Base-by-base conservation (phyloP, 2,329 filamentous ascomycete species). In the Helminthosporium solani region DNA sequence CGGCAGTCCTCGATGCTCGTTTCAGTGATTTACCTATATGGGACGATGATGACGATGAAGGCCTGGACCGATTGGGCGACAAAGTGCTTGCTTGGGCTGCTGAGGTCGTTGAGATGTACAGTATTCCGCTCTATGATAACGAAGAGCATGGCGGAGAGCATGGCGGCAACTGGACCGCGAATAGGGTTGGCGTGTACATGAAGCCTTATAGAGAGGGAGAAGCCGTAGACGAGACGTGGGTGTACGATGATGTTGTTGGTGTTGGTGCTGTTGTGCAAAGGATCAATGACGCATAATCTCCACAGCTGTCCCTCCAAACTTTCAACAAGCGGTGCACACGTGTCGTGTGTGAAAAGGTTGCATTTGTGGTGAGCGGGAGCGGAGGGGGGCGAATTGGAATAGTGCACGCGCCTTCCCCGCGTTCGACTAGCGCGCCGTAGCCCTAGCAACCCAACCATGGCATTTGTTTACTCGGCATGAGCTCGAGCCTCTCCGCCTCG, bases 1-100 rank as follows among this genome's bases (percentile, higher is more conserved):
- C 48, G 2, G 45, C 50, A 0, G 57, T 56, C 21, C 50, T 54
- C 8, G 40, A 48, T 12, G 46, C 49, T 5, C 36, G 11, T 35
- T 40, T 20, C 2, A 25, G 12, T 18, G 34, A 19, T 18, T 43
- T 23, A 41, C 42, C 8, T 50, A 55, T 27, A 33, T 60, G 8
- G 31, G 41, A 1, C 55, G 46, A 4, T 41, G 41, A 20, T 53
- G 35, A 38, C 20, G 35, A 38, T 3, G 19, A 15, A 9, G 35
- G 35, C 14, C 49, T 33, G 3, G 53, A 58, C 41, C 50, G 57
- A 12, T 23, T 61, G 8, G 50, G 57, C 1, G 57, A 50, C 0
- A 53, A 55, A 36, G 28, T 61, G 9, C 19, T 60, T 2, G 59
- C 60, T 49, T 66, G 62, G 62, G 61, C 49, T 0, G 58, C 60